Evolutionary conservation across 2,329 filamentous ascomycete genomes (phyloP), one percentile per base, ranked within the genome.

Genomic region (Juglanconis oblonga): DNA sequence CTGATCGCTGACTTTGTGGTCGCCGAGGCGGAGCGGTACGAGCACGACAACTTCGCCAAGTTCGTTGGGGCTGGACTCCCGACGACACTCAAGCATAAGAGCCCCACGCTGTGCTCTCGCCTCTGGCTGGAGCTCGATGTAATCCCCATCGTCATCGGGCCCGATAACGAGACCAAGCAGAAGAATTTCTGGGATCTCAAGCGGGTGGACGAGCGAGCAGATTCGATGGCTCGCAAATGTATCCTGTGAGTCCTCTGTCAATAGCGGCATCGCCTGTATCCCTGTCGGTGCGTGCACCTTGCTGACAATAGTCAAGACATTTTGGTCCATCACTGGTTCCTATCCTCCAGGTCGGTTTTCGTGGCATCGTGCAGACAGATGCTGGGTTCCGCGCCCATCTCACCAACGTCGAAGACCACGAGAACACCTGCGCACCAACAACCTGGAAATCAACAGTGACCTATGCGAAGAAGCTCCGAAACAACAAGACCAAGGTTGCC

Each of bases 81-180:
- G 1, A 74, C 78, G 9, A 79, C 80, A 4, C 74, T 91, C 56
- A 79, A 83, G 49, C 74, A 82, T 9, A 77, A 84, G 67, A 88
- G 85, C 67, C 89, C 89, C 1, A 75, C 75, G 5, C 79, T 93
- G 1, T 88, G 87, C 66, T 86, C 89, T 0, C 84, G 85, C 38
- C 79, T 95, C 3, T 95, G 91, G 91, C 75, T 85, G 3, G 87
- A 92, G 63, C 76, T 93, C 40, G 91, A 95, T 69, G 85, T 93
- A 59, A 83, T 94, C 3, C 88, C 89, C 1, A 79, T 94, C 45
- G 82, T 89, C 3, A 79, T 92, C 63, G 77, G 74, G 9, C 77
- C 79, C 5, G 78, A 80, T 57, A 73, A 79, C 11, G 74, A 78
- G 47, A 68, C 73, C 63, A 76, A 77, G 66, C 72, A 72, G 52